Conservation (phyloP, 345 rosid genomes). For the Gossypium anomalum region DNA sequence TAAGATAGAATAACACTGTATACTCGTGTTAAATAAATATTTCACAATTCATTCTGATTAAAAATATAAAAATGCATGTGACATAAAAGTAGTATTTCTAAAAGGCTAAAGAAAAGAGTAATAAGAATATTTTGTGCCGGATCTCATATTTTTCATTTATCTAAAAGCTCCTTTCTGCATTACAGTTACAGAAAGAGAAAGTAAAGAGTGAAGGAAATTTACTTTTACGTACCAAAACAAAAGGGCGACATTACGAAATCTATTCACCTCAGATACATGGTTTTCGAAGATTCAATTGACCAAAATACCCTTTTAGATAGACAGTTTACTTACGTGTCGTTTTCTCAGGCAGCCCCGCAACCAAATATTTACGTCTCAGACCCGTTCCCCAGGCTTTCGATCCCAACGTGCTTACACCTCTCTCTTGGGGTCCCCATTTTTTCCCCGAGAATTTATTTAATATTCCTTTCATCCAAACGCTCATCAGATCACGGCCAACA, state of each 20-base stretch:
- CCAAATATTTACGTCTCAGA: not conserved
- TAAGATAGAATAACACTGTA: accelerated
- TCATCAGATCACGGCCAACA: conserved; percentile 2
- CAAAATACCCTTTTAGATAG: not conserved
- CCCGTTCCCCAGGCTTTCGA: conserved; percentile 4
- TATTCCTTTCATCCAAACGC: conserved; percentile 29
- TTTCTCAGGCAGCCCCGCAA: not conserved
- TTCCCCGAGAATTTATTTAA: conserved; percentile 7
- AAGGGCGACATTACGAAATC: not conserved
- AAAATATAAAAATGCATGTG: no score
- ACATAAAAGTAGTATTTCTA: no score
- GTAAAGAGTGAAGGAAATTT: not conserved
- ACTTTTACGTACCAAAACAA: not conserved
- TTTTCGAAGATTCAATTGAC: not conserved
- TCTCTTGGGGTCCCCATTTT: not conserved
- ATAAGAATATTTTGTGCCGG: no score
- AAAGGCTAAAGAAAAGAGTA: no score
- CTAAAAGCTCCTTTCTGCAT: no score
- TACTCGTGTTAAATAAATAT: no score
- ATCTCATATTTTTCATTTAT: no score
- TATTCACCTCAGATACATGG: not conserved
- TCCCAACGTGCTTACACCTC: not conserved
- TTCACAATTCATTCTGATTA: no score
- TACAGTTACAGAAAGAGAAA: no score
- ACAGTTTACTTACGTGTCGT: not conserved